These are phyloP conservation scores for Peronospora farinosa DNA, from an alignment of 352 stramenopile genomes.

Conservation along the genomic window DNA sequence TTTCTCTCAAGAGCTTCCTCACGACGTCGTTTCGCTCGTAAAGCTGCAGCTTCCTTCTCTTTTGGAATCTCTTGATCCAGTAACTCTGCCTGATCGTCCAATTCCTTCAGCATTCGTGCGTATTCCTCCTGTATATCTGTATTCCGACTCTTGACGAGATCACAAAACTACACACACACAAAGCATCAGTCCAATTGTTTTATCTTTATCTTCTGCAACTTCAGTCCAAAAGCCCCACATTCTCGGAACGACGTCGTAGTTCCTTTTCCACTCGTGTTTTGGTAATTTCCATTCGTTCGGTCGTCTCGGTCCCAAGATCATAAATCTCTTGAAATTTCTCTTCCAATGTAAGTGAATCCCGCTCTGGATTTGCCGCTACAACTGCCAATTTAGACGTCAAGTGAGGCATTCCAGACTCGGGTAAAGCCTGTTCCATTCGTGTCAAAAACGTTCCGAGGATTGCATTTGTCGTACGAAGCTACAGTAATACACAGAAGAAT, in stretches of 20 bases:
- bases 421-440: slow-evolving; percentile 36
- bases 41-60: slow-evolving; percentile 22
- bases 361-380: slow-evolving; percentile 32
- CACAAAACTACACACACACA: slow-evolving; percentile 37
- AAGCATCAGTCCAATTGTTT: not conserved
- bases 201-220: not conserved
- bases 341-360: slow-evolving; percentile 28
- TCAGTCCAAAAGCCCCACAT: slow-evolving; percentile 4
- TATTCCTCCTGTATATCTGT: slow-evolving; percentile 73
- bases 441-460: slow-evolving; percentile 37
- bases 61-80: slow-evolving; percentile 49
- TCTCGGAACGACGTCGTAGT: slow-evolving; percentile 46
- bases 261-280: slow-evolving; percentile 67
- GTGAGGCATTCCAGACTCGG: slow-evolving; percentile 39
- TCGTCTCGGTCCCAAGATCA: slow-evolving; percentile 48
- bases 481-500: not conserved
- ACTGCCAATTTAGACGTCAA: slow-evolving; percentile 61
- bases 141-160: slow-evolving; percentile 63
- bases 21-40: slow-evolving; percentile 30
- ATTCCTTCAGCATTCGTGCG: slow-evolving; percentile 60
- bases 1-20: slow-evolving; percentile 22
- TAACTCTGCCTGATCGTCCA: slow-evolving; percentile 54
- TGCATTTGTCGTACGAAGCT: slow-evolving; percentile 57
- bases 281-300: slow-evolving; percentile 56
- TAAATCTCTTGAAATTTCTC: slow-evolving; percentile 55